Base-by-base conservation (phyloP, 768 basidiomycete species). In the Hortiboletus campestris region DNA sequence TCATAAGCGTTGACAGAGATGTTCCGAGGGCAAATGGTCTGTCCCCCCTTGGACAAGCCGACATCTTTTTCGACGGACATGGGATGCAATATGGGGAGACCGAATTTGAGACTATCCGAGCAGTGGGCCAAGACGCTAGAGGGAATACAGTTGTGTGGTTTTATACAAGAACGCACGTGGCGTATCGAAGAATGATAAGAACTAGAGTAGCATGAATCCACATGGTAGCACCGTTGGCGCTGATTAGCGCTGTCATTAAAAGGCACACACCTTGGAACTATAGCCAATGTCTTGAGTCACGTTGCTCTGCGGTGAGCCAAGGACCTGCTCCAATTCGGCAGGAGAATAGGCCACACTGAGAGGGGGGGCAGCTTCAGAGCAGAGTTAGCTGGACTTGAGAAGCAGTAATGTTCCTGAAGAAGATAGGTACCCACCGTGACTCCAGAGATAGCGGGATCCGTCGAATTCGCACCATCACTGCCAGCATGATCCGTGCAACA, bases 131-230 rank as follows among this genome's bases (percentile, higher is more conserved):
- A 34, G 36, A 46, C n/a, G 22, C 2, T 39, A 31, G 31, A 42
- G 10, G 50, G 38, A 35, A 31, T 31, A 20, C 35, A 12, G 14
- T 6, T 6, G 8, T 19, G 12, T 8, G 19, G 46, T 47, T 70
- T 72, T 72, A 72, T 67, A 67, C 25, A 40, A 42, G 46, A 44
- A 56, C 44, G 36, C 70, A 71, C 67, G 67, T 67, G 67, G 40
- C 36, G 12, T 31, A 4, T 39, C 38, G 19, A 29, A 42, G 39
- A 41, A 48, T 25, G 39, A 45, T 58, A 49, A 42, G 55, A 34
- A 42, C 17, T 25, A 29, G 16, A 32, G 13, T 28, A 22, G 25
- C n/a, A 42, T 31, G 17, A 25, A 25, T 11, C 25, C 38, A 14
- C 39, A 50, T 34, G 31, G 36, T 50, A 45, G 14, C 40, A 31